These are phyloP conservation scores for Hypoxylon sp. DNA, from an alignment of 2,329 filamentous ascomycete genomes.

Conservation along the genomic window DNA sequence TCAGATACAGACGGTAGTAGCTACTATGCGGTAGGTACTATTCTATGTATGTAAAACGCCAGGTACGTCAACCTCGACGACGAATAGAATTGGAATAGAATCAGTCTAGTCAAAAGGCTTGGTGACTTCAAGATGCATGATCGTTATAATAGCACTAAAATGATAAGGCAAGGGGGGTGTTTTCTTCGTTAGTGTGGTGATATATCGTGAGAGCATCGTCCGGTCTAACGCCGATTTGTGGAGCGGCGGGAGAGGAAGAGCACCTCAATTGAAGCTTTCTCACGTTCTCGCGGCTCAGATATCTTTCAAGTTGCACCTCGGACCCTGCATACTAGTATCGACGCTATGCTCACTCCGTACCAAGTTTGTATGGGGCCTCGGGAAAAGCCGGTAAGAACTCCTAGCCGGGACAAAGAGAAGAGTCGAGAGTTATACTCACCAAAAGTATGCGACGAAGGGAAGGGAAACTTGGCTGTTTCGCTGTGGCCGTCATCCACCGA, in stretches of 20 bases:
- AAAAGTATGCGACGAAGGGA: constrained; percentile 17
- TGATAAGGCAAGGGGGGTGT: constrained; percentile 31
- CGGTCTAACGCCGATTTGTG: constrained; percentile 43
- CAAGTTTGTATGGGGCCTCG: constrained; percentile 37
- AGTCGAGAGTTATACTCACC: constrained; percentile 25
- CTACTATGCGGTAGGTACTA: no score
- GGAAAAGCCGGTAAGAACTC: constrained; percentile 42
- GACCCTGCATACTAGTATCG: constrained; percentile 41
- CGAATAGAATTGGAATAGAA: constrained; percentile 23
- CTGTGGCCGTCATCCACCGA: constrained; percentile 19
- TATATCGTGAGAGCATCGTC: constrained; percentile 43
- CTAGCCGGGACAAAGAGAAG: constrained; percentile 13
- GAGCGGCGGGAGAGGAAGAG: constrained; percentile 35
- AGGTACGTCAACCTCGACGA: constrained; percentile 38
- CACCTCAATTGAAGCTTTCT: constrained; percentile 28
- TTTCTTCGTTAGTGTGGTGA: constrained; percentile 26
- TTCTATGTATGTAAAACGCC: constrained; percentile 7
- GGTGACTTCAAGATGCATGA: constrained; percentile 42
- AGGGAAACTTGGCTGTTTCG: constrained; percentile 20
- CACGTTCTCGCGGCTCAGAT: constrained; percentile 34
- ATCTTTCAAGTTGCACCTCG: constrained; percentile 26
- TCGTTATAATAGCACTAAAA: constrained; percentile 33
- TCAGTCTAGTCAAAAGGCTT: constrained; percentile 30
- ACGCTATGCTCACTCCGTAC: constrained; percentile 43
- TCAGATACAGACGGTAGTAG: constrained; percentile 8